Evolutionary conservation across 2,329 filamentous ascomycete genomes (phyloP).

Genomic region (Nemania sp.): DNA sequence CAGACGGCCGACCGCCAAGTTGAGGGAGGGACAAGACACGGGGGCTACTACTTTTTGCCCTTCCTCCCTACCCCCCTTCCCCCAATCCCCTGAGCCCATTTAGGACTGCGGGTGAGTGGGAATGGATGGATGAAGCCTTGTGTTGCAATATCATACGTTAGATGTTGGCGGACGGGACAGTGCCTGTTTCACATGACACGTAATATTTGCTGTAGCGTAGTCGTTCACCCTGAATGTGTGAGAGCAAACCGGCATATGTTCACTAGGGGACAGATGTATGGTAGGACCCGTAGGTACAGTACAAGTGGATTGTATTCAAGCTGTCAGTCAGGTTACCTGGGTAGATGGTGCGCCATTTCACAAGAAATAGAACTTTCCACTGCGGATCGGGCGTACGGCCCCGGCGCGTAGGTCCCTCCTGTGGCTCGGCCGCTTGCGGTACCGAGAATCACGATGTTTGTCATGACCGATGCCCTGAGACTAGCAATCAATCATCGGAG

Average conservation of each 20-base stretch:
- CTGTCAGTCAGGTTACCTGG: no score
- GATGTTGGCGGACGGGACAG: slow-evolving; percentile 1
- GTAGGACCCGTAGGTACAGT: background rate
- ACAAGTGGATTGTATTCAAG: slow-evolving; percentile 7
- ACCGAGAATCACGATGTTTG: slow-evolving; percentile 7
- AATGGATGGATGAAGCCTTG: background rate
- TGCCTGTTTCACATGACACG: slow-evolving; percentile 4
- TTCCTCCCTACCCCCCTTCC: no score
- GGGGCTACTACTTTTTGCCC: no score
- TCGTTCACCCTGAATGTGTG: no score
- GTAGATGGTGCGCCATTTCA: no score
- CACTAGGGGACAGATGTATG: background rate
- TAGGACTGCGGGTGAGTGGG: background rate
- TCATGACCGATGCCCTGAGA: background rate
- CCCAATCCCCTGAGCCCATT: slow-evolving; percentile 1
- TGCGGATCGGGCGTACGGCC: slow-evolving; percentile 4
- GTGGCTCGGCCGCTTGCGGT: slow-evolving; percentile 10
- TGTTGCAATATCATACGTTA: background rate
- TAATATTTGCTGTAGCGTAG: slow-evolving; percentile 3
- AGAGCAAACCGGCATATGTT: no score
- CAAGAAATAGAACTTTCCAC: slow-evolving; percentile 6
- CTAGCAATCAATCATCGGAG: slow-evolving; percentile 1
- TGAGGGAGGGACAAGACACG: background rate
- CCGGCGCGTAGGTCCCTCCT: slow-evolving; percentile 2
- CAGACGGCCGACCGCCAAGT: background rate